Conservation (phyloP, 2,329 filamentous ascomycete genomes). For the Lasiodiplodia citricola region DNA sequence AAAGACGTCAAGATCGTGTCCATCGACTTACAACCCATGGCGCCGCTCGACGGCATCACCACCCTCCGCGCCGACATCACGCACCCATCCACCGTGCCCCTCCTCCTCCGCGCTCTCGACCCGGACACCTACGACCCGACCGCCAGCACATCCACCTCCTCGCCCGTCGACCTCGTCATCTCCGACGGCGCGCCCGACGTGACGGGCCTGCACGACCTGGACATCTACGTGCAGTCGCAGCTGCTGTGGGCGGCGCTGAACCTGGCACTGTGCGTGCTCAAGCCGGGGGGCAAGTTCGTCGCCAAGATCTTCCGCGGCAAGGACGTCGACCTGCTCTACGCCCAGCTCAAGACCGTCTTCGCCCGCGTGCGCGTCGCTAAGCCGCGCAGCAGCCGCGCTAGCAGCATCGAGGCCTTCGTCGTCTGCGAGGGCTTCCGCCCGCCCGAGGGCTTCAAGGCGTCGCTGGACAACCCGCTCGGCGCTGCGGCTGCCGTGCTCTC, state of each 20-base stretch:
- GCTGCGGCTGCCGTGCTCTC: slow-evolving; percentile 61
- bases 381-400: slow-evolving; percentile 90
- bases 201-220: slow-evolving; percentile 93
- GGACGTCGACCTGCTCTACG: slow-evolving; percentile 94
- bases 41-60: slow-evolving; percentile 87
- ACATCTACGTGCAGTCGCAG: slow-evolving; percentile 97
- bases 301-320: slow-evolving; percentile 96
- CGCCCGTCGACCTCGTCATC: slow-evolving; percentile 89
- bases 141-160: slow-evolving; percentile 65
- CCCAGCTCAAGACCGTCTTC: slow-evolving; percentile 92
- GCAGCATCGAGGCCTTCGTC: slow-evolving; percentile 95
- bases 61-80: slow-evolving; percentile 96
- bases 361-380: slow-evolving; percentile 88
- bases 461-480: slow-evolving; percentile 75
- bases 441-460: slow-evolving; percentile 75
- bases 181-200: slow-evolving; percentile 97
- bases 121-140: slow-evolving; percentile 57
- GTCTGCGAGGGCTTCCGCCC: slow-evolving; percentile 90
- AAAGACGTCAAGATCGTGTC: slow-evolving; percentile 90
- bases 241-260: slow-evolving; percentile 93
- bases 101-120: slow-evolving; percentile 84
- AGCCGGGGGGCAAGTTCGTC: slow-evolving; percentile 93
- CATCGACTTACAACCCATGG: slow-evolving; percentile 96
- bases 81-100: slow-evolving; percentile 90
- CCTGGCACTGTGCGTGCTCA: slow-evolving; percentile 88